phyloP scores from a whole-genome alignment of 2,329 filamentous ascomycete species.

The Sphaerulina vaccinii region DNA sequence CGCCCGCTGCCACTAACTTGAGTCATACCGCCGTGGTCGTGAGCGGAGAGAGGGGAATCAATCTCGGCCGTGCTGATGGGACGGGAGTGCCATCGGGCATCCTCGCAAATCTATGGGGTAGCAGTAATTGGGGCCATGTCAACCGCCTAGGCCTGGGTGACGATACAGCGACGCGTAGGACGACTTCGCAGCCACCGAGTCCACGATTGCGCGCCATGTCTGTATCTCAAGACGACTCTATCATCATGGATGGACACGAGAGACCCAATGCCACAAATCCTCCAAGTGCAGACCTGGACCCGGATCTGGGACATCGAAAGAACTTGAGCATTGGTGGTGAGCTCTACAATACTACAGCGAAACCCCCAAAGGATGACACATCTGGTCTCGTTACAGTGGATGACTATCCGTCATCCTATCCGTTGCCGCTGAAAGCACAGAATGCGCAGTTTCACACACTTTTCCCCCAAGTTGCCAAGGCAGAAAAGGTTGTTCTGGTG shows the following conservation, averaged over 20 bases:
- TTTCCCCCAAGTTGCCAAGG: slow-evolving; percentile 74
- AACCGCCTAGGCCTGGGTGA: slow-evolving; percentile 61
- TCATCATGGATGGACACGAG: slow-evolving; percentile 35
- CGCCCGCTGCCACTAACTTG: slow-evolving; percentile 78
- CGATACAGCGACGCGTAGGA: slow-evolving; percentile 42
- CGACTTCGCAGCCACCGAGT: slow-evolving; percentile 17
- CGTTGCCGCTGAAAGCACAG: slow-evolving; percentile 68
- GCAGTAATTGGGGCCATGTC: slow-evolving; percentile 72
- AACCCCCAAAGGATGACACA: slow-evolving; percentile 18
- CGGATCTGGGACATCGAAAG: slow-evolving; percentile 31
- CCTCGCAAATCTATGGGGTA: slow-evolving; percentile 93
- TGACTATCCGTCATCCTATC: slow-evolving; percentile 73
- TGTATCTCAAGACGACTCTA: slow-evolving; percentile 33
- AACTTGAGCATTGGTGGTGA: slow-evolving; percentile 31
- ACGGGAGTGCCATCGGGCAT: slow-evolving; percentile 79
- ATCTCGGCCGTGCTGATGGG: slow-evolving; percentile 57
- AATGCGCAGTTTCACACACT: slow-evolving; percentile 90
- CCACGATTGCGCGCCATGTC: slow-evolving; percentile 18
- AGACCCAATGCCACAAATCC: slow-evolving; percentile 14
- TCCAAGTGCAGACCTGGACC: slow-evolving; percentile 4
- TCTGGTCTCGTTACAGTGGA: slow-evolving; percentile 40
- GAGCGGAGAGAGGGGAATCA: slow-evolving; percentile 71
- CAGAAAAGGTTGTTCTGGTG: slow-evolving; percentile 84
- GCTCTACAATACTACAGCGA: slow-evolving; percentile 13
- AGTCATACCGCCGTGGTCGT: slow-evolving; percentile 82